Base-by-base conservation (phyloP, 75 land plant genomes). In the Larix kaempferi region DNA sequence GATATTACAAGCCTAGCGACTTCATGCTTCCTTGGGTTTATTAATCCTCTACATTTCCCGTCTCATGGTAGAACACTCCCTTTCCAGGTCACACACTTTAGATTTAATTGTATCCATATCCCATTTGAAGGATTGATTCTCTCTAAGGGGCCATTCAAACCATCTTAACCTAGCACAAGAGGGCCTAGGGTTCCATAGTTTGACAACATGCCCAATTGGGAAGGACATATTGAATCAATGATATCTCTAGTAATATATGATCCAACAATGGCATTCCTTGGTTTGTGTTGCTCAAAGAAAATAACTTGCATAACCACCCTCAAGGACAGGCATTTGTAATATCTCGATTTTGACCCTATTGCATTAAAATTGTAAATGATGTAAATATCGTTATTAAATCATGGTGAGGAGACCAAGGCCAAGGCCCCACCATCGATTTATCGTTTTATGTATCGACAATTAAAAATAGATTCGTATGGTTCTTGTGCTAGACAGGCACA, bases 21-120 rank as follows among this genome's bases (percentile, higher is more conserved):
- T 83, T 61, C 74, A 58, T 1, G 67, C 79, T 22, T 41, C 61
- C 80, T 79, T 86, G 14, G 77, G 73, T 73, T 82, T 89, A 26
- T 87, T 84, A 10, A 92, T 57, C 80, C 88, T 92, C 59, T 86
- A 67, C 33, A 92, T 73, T 81, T 88, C 92, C 37, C 86, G 62
- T 75, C 87, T 86, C 88, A 92, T 88, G 79, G 73, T 78, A n/a
- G 74, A 71, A 57, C 90, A 92, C 80, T 90, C 87, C 59, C 79
- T 88, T 76, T 92, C 94, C 23, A 86, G 90, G 63, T 92, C 92
- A 1, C 22, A 67, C 14, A 91, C 88, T 3, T 91, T 83, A 8
- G 67, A 55, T 59, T 55, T 89, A 81, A 89, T 82, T 33, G 78
- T 80, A 6, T 87, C 84, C 59, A 80, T 84, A 21, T 74, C 83